These are phyloP conservation scores for Clavispora asparagi DNA, from an alignment of 805 yeast species.

Conservation along the genomic window DNA sequence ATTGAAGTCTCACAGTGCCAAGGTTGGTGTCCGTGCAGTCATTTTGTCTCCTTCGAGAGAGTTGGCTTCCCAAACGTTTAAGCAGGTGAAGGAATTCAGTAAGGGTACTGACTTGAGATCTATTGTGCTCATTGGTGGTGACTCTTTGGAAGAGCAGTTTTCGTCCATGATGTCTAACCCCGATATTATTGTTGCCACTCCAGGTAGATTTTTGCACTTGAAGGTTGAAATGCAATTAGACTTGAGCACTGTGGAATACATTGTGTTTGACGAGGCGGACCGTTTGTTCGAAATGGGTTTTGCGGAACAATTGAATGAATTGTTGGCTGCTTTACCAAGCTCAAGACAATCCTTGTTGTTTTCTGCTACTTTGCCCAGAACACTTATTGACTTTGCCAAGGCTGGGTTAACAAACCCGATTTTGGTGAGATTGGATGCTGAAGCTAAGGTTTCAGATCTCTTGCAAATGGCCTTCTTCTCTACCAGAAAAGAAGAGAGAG, in stretches of 20 bases:
- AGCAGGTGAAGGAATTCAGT: slow-evolving; percentile 82
- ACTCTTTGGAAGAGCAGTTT: slow-evolving; percentile 95
- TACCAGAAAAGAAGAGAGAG: slow-evolving; percentile 80
- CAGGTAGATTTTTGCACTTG: slow-evolving; percentile 94
- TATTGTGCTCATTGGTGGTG: slow-evolving; percentile 91
- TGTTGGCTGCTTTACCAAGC: slow-evolving; percentile 76
- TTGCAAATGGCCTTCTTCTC: slow-evolving; percentile 86
- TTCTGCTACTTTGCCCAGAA: slow-evolving; percentile 90
- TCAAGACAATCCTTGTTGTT: slow-evolving; percentile 83
- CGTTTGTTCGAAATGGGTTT: slow-evolving; percentile 95
- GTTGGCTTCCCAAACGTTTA: slow-evolving; percentile 87
- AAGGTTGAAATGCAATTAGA: slow-evolving; percentile 93
- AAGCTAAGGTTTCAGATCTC: slow-evolving; percentile 82
- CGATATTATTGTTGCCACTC: slow-evolving; percentile 92
- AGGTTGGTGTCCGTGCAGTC: slow-evolving; percentile 83
- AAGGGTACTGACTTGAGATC: slow-evolving; percentile 79
- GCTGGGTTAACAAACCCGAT: slow-evolving; percentile 94
- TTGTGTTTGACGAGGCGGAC: slow-evolving; percentile 97
- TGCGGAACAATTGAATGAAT: slow-evolving; percentile 86
- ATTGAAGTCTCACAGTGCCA: slow-evolving; percentile 77
- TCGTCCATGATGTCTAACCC: slow-evolving; percentile 90
- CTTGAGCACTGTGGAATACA: slow-evolving; percentile 76
- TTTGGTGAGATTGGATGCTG: slow-evolving; percentile 88
- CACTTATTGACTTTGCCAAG: slow-evolving; percentile 93
- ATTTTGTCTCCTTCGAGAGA: slow-evolving; percentile 94